Evolutionary conservation across 73 alveolate species (phyloP).

Genomic region (Paramecium primaurelia): DNA sequence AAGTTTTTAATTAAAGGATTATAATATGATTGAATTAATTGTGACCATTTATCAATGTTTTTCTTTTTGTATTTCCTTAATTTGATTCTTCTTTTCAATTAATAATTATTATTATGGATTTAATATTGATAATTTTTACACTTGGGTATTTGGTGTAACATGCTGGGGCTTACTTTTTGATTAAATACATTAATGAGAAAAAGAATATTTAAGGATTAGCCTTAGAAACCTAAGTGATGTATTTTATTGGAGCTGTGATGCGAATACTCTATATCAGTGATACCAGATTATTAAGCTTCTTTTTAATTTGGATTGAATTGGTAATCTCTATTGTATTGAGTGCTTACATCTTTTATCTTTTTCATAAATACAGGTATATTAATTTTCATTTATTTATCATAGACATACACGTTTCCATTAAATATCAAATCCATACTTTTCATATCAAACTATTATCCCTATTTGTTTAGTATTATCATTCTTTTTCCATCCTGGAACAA

Average conservation of each 20-base stretch:
- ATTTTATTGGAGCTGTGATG: conserved; percentile 53
- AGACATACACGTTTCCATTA: conserved; percentile 32
- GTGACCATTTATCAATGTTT: neutral
- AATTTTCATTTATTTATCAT: neutral
- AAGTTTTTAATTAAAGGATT: neutral
- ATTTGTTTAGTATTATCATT: conserved; percentile 36
- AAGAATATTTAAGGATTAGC: conserved; percentile 41
- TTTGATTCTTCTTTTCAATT: neutral
- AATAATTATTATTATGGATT: conserved; percentile 40
- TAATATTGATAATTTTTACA: conserved; percentile 29
- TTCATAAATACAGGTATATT: conserved; percentile 47
- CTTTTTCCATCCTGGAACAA: conserved; percentile 50
- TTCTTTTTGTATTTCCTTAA: neutral
- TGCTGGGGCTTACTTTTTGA: neutral
- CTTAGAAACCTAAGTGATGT: conserved; percentile 53
- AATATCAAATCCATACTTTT: conserved; percentile 21
- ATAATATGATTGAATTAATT: neutral
- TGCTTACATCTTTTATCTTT: neutral
- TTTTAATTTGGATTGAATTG: conserved; percentile 28
- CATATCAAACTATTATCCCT: conserved; percentile 45
- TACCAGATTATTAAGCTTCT: conserved; percentile 29
- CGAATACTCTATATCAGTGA: conserved; percentile 46
- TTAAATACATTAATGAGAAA: conserved; percentile 22
- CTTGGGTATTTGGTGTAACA: conserved; percentile 53
- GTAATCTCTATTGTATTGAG: neutral